These are phyloP conservation scores for Ballota nigra DNA, from an alignment of 257 asterid genomes.

Conservation along the genomic window DNA sequence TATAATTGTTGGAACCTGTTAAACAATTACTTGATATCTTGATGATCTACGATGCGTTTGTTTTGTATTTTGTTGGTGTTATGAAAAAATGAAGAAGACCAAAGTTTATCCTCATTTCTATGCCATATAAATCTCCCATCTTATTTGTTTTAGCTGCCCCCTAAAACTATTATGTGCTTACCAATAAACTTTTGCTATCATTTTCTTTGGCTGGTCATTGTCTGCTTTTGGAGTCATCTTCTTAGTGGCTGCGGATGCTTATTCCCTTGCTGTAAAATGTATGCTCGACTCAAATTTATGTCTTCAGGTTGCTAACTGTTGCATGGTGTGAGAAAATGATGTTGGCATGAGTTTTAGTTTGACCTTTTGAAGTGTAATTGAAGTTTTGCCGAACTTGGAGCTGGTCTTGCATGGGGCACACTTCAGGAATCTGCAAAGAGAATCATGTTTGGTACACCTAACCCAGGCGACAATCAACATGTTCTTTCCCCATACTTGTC, in stretches of 20 bases:
- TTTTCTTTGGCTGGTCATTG: not conserved
- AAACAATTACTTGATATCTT: not conserved
- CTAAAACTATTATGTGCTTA: not conserved
- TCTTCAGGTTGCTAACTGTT: slow-evolving; percentile 10
- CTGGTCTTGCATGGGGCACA: slow-evolving; percentile 98
- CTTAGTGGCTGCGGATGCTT: not conserved
- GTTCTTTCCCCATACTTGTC: slow-evolving; percentile 72
- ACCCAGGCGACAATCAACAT: slow-evolving; percentile 39
- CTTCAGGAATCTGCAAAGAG: slow-evolving; percentile 93
- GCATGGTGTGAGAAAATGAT: slow-evolving; percentile 3
- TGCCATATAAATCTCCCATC: not conserved
- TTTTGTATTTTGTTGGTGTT: not conserved
- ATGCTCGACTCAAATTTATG: not conserved
- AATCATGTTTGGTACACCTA: slow-evolving; percentile 67
- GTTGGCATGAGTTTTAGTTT: slow-evolving; percentile 29
- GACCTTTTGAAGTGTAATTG: slow-evolving; percentile 21
- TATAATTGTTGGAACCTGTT: not conserved
- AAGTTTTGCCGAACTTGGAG: slow-evolving; percentile 98
- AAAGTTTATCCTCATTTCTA: not conserved
- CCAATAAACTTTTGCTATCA: not conserved
- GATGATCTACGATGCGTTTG: not conserved
- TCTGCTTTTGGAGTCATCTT: not conserved
- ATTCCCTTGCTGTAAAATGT: not conserved
- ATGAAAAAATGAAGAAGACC: not conserved
- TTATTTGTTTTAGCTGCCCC: not conserved